Base-by-base conservation (phyloP, 306 rosid species). In the Cucurbita ficifolia region DNA sequence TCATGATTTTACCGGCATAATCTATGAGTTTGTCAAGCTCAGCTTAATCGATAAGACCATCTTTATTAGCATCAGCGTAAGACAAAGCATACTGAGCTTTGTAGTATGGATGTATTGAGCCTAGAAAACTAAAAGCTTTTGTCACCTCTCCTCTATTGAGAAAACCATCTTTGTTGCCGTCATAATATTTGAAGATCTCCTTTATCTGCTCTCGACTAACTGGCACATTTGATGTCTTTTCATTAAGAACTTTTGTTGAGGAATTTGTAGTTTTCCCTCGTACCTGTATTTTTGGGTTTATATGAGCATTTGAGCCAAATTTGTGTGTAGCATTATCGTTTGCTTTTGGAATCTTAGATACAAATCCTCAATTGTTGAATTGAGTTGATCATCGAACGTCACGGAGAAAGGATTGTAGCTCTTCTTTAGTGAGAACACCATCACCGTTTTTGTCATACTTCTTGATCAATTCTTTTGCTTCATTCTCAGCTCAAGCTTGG, bases 31-130 rank as follows among this genome's bases (percentile, higher is more conserved):
- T 38, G 5, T 17, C 24, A 5, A 79, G 22, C 45, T 79, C 74
- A 0, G n/a, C 45, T 4, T n/a, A 22, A 7, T 24, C 35, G 8
- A 43, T 58, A 75, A 46, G 72, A 29, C 85, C 85, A 17, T 65
- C 75, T 1, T 54, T 10, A 38, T 82, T 38, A 18, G 36, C 6
- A 51, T 82, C 82, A 2, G 74, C 82, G 12, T 7, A 7, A 16
- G 10, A 0, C 42, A 59, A 7, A 16, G 0, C 74, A 49, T 70
- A 49, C 8, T 29, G 22, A 24, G 74, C 46, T 49, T 29, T 70
- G 21, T 70, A 24, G 14, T 49, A 70, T 5, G 59, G 59, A 29
- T 49, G 5, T 0, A 50, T 48, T 8, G 46, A 29, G 8, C 46
- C 59, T 6, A 70, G 22, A 8, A 50, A 49, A 8, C 29, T n/a